A percentile compares a stretch with the other conserved stretches of the same genome.
phyloP scores from a whole-genome alignment of 331 rosid species.

The Pyracantha coccinea region DNA sequence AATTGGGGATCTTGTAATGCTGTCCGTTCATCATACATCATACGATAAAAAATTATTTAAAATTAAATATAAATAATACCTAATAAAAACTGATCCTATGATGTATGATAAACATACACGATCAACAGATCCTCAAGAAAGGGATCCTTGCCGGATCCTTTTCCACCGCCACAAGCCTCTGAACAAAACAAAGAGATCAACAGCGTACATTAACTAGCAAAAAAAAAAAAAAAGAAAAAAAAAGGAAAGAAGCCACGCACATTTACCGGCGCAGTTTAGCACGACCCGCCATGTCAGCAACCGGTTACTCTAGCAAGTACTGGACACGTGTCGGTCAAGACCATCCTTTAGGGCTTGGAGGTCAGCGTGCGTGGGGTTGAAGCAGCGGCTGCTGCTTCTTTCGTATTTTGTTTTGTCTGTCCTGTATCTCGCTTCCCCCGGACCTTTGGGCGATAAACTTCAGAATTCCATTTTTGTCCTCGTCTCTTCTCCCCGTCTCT shows the following conservation, averaged over 20 bases:
- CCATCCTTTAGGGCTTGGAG: neutral
- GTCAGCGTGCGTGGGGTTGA: conserved; percentile 19
- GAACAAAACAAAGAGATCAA: too few relatives aligned
- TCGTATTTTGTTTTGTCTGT: neutral
- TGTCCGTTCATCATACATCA: too few relatives aligned
- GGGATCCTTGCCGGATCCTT: too few relatives aligned
- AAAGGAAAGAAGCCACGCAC: too few relatives aligned
- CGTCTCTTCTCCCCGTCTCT: neutral
- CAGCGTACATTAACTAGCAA: too few relatives aligned
- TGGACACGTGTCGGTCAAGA: conserved; percentile 22
- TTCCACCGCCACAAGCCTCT: too few relatives aligned
- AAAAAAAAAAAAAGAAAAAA: neutral
- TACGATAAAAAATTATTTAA: too few relatives aligned
- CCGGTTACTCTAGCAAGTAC: neutral
- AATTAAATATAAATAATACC: too few relatives aligned
- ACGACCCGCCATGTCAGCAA: neutral
- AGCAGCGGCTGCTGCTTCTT: conserved; percentile 14
- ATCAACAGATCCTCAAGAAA: too few relatives aligned
- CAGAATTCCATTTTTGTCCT: conserved; percentile 13
- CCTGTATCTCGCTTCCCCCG: neutral
- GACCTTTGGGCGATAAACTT: neutral
- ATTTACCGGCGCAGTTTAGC: conserved; percentile 4
- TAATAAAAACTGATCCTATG: too few relatives aligned
- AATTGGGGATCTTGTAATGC: too few relatives aligned
- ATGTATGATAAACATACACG: too few relatives aligned